Base-by-base conservation (phyloP, 148 eudicot species). In the Agrostemma githago region DNA sequence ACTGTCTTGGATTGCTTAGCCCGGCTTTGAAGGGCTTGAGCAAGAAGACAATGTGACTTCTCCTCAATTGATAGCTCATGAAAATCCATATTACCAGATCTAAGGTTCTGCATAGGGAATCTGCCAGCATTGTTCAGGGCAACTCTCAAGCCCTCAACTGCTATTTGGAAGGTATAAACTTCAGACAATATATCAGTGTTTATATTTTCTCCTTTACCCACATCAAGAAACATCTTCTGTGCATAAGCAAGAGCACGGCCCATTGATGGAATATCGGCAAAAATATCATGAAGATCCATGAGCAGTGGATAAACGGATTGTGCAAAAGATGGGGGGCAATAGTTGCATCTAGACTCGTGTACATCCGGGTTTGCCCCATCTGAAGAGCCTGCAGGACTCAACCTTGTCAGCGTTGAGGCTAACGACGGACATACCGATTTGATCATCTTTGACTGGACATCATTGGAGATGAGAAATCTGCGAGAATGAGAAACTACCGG, bases 271-370 rank as follows among this genome's bases (percentile, higher is more conserved):
- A 95, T 85, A 62, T 90, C 93, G 38, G 79, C 51, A 78, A 95
- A 95, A 21, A 87, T 86, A 70, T 88, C 79, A 62, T 76, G 79
- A 67, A 80, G 84, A 82, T 90, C 96, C 67, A 79, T 74, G 69
- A 95, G 96, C 70, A 95, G 77, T 0, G 92, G 90, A 83, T 95
- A 95, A 20, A 95, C 82, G 0, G 85, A 61, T 74, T 78, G 84
- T 4, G 99, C 96, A 84, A 87, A 92, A 40, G 87, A 74, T 56
- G 99, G 99, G 20, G 88, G 88, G 66, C 84, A 84, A 79, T 95
- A 95, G 81, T 86, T 82, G 15, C 61, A 77, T 70, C 74, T 79
- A 15, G 89, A 87, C 76, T 83, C 78, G 72, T 81, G 62, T 20
- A 69, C 46, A 34, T 61, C 80, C 60, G 75, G 60, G 26, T 34